phyloP scores from a whole-genome alignment of 768 basidiomycete species.

The Lentinula lateritia region DNA sequence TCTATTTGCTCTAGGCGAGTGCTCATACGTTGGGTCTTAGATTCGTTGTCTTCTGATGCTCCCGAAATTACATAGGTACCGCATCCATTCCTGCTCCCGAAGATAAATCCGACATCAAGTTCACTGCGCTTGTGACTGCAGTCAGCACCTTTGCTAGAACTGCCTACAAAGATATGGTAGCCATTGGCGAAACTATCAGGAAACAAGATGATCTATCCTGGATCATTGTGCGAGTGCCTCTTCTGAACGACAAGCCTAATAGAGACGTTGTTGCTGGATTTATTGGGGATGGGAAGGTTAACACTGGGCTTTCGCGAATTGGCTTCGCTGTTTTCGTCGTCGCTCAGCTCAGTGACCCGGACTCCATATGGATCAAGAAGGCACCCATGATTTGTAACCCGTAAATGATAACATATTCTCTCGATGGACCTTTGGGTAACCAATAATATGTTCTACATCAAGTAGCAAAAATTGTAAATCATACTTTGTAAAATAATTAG shows the following conservation, averaged over 20 bases:
- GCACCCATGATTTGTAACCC: constrained; percentile 32
- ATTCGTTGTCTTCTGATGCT: neutral
- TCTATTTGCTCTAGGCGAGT: constrained; percentile 44
- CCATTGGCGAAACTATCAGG: constrained; percentile 52
- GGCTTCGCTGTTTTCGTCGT: constrained; percentile 60
- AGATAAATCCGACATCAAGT: constrained; percentile 50
- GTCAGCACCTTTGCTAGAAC: constrained; percentile 38
- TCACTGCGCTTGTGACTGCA: constrained; percentile 36
- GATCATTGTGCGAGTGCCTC: constrained; percentile 67
- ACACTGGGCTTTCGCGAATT: constrained; percentile 42
- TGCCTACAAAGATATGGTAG: constrained; percentile 68
- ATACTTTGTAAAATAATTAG: neutral
- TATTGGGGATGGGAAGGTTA: constrained; percentile 56
- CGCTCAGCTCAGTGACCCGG: constrained; percentile 41
- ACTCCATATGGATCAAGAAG: constrained; percentile 54
- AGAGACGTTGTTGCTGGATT: constrained; percentile 55
- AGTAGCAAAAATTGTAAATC: no score
- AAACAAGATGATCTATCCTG: constrained; percentile 50
- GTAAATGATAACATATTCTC: neutral
- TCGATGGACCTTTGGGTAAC: neutral
- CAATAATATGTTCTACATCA: neutral
- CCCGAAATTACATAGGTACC: constrained; percentile 37
- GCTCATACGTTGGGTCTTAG: neutral
- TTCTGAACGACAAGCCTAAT: constrained; percentile 45
- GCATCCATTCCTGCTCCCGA: constrained; percentile 55